Conservation (phyloP, 768 basidiomycete genomes). For the Exidia glandulosa region DNA sequence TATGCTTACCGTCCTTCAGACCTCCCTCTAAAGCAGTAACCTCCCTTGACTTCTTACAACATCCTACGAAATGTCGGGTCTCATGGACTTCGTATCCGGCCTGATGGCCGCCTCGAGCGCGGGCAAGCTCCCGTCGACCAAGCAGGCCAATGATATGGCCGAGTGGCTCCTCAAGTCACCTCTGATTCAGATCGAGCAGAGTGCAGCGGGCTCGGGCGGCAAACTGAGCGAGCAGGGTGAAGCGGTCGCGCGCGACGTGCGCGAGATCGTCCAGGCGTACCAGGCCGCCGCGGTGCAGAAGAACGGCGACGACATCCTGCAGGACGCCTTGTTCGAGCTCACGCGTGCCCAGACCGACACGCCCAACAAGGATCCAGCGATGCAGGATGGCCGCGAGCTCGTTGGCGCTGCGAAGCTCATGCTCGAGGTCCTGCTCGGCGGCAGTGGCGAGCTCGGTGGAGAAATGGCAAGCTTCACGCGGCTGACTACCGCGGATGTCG, state of each 20-base stretch:
- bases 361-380: slow-evolving; percentile 25
- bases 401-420: slow-evolving; percentile 40
- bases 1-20: too few relatives aligned
- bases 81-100: slow-evolving; percentile 55
- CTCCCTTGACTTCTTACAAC: too few relatives aligned
- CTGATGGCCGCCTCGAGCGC: slow-evolving; percentile 58
- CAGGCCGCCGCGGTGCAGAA: slow-evolving; percentile 42
- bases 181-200: slow-evolving; percentile 27
- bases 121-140: slow-evolving; percentile 56
- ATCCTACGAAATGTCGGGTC: background rate
- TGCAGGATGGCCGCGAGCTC: slow-evolving; percentile 39
- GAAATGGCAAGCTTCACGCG: slow-evolving; percentile 59
- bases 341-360: slow-evolving; percentile 34
- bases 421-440: slow-evolving; percentile 41
- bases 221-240: slow-evolving; percentile 47
- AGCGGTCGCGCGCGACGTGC: slow-evolving; percentile 37
- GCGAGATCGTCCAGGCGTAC: slow-evolving; percentile 46
- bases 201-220: slow-evolving; percentile 19
- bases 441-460: slow-evolving; percentile 44
- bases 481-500: slow-evolving; percentile 54
- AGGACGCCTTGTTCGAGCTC: slow-evolving; percentile 57
- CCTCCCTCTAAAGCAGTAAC: too few relatives aligned
- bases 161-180: slow-evolving; percentile 31
- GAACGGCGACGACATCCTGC: slow-evolving; percentile 55
- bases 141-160: slow-evolving; percentile 42